Base-by-base conservation (phyloP, 768 basidiomycete genomes). In the Rhodotorula babjevae region DNA sequence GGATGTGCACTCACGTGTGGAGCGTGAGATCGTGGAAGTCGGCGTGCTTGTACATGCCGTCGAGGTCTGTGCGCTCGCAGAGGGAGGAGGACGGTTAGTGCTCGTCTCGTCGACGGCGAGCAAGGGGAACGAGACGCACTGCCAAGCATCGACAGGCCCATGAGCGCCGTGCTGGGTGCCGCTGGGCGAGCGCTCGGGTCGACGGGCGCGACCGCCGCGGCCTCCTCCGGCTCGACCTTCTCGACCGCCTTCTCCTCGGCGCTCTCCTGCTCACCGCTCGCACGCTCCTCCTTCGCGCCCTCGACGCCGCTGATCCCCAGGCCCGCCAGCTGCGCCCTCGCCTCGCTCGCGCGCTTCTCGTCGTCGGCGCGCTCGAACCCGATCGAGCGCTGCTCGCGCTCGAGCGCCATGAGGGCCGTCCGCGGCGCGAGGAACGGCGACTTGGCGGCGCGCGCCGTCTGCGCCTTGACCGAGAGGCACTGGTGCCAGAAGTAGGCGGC, bases 91-190 rank as follows among this genome's bases (percentile, higher is more conserved):
- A 1, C 3, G 63, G 12, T 21, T 19, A 64, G 27, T 40, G 7
- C n/a, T 36, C 29, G 36, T 4, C n/a, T 15, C 3, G 36, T 2
- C 10, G 12, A 7, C 1, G 47, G 53, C n/a, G 9, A 16, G 18
- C 5, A 40, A 27, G 33, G 6, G 16, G 50, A 2, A 18, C 19
- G 6, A 1, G 61, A 63, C 76, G 33, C 33, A 74, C 76, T 92
- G 3, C 91, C 91, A n/a, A 92, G 84, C 71, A 93, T 84, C 11
- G 91, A 93, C 58, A 92, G 81, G 0, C 91, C 91, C 69, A 92
- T 85, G 61, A 93, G 83, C 18, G 89, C 89, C 2, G 81, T 80
- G 2, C 87, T 87, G 33, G 89, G 87, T 1, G 83, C 81, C 40
- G 59, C 63, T 36, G 44, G 31, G 8, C 55, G n/a, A 2, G 5